Base-by-base conservation (phyloP, 2,329 filamentous ascomycete genomes). In the Phialocephala sp. region DNA sequence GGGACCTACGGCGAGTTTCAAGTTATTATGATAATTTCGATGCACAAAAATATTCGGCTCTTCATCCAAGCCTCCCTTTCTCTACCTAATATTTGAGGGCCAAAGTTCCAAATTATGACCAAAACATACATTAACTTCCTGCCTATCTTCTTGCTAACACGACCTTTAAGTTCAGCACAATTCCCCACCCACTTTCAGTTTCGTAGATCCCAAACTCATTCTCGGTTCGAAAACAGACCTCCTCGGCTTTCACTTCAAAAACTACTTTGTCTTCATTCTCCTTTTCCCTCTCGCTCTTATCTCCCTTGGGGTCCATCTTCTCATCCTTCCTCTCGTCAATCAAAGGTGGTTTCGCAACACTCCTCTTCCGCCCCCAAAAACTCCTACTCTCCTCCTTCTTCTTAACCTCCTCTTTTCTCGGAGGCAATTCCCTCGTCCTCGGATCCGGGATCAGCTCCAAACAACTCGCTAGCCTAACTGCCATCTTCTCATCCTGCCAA, bases 161-260 rank as follows among this genome's bases (percentile, higher is more conserved):
- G 36, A 73, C 59, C 24, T 43, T 64, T 43, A 75, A 60, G 43
- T 63, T 65, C 22, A 76, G 36, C 8, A 76, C 68, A 60, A 76
- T 72, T 18, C 65, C 70, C 64, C 67, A 76, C 0, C 73, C 74
- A 9, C 63, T 72, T 45, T 74, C 66, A 0, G 70, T 73, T 6
- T 70, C 72, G 55, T 69, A 72, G 35, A 97, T 87, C 6, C 89
- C 91, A 50, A 92, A 80, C 0, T 90, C 91, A 73, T 87, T 89
- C 67, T 96, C 78, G 75, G 89, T 92, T 65, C 87, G 84, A 75
- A 89, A 86, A 2, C 87, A 82, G 2, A 81, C 80, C 59, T 87
- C 84, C 58, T 76, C 73, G 2, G 69, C 72, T 43, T 64, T 65
- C 1, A 76, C 71, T 41, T 70, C 61, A 69, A 76, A 72, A 15